Evolutionary conservation across 768 basidiomycete genomes (phyloP).

Genomic region (Leccinellum luteum): DNA sequence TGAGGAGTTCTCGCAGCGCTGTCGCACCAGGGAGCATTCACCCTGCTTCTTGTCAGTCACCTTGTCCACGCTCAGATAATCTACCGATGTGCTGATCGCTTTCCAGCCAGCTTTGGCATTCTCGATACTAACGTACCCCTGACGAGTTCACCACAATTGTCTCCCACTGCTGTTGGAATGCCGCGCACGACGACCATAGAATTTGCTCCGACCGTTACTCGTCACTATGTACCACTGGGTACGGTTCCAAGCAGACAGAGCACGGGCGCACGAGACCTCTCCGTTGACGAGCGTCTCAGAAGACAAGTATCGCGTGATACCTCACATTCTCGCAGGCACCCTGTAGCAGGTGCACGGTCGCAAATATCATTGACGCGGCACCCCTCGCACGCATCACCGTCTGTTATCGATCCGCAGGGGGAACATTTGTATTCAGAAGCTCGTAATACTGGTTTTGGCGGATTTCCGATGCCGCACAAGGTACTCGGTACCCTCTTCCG

Average conservation of each 20-base stretch:
- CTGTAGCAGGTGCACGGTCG: constrained; percentile 6
- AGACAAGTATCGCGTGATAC: constrained; percentile 6
- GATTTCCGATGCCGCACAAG: constrained; percentile 69
- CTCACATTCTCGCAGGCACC: constrained; percentile 15
- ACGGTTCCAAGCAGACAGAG: constrained; percentile 28
- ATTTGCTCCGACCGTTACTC: constrained; percentile 42
- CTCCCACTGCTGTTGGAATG: constrained; percentile 18
- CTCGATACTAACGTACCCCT: constrained; percentile 2
- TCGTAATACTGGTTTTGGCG: constrained; percentile 58
- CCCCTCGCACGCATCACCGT: constrained; percentile 13
- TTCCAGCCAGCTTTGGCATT: constrained; percentile 10
- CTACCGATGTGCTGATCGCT: constrained; percentile 1
- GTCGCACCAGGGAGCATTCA: constrained; percentile 14
- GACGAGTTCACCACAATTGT: constrained; percentile 1
- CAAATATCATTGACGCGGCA: constrained; percentile 15
- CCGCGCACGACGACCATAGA: constrained; percentile 50
- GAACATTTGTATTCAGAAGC: constrained; percentile 8
- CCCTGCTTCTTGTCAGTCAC: constrained; percentile 10
- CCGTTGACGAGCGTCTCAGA: constrained; percentile 7
- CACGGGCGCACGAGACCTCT: constrained; percentile 1
- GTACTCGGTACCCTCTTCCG: constrained; percentile 49
- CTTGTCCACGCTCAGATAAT: background rate
- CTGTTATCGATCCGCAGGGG: constrained; percentile 14
- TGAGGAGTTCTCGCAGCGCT: constrained; percentile 36
- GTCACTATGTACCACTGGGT: constrained; percentile 23